These are phyloP conservation scores for Ceratobasidium sp. DNA, from an alignment of 1,284 basidiomycete genomes.

Conservation along the genomic window DNA sequence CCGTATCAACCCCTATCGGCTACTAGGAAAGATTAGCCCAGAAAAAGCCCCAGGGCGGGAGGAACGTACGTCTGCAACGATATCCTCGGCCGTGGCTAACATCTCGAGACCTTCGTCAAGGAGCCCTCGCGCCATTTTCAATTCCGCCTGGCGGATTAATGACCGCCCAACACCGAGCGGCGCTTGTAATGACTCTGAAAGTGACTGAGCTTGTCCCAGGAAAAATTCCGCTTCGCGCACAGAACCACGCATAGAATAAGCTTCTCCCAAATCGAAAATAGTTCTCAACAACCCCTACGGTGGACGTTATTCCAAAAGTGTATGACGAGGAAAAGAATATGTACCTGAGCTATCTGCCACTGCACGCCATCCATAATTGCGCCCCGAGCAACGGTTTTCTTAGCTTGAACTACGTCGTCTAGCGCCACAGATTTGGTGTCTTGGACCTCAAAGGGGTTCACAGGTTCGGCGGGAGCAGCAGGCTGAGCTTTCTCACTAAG, in stretches of 20 bases:
- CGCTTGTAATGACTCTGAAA: slow-evolving; percentile 73
- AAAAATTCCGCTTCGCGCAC: slow-evolving; percentile 86
- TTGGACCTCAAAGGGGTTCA: slow-evolving; percentile 69
- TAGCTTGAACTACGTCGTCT: neutral
- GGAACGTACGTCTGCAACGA: slow-evolving; percentile 49
- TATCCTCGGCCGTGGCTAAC: slow-evolving; percentile 62
- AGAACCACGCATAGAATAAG: slow-evolving; percentile 77
- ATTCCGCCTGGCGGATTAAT: slow-evolving; percentile 70
- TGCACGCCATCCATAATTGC: slow-evolving; percentile 68
- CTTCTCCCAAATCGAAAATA: slow-evolving; percentile 69
- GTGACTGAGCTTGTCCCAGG: slow-evolving; percentile 72
- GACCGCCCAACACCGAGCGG: slow-evolving; percentile 73
- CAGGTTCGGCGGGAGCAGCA: slow-evolving; percentile 53
- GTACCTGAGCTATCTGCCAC: slow-evolving; percentile 75
- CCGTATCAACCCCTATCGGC: slow-evolving; percentile 64
- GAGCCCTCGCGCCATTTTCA: slow-evolving; percentile 70
- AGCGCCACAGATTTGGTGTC: slow-evolving; percentile 50
- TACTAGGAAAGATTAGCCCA: slow-evolving; percentile 30
- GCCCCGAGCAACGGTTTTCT: slow-evolving; percentile 42
- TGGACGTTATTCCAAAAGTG: neutral
- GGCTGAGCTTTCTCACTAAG: slow-evolving; percentile 56
- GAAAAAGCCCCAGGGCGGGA: neutral
- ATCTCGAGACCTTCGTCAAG: slow-evolving; percentile 65
- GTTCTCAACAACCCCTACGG: slow-evolving; percentile 66
- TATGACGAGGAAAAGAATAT: slow-evolving; percentile 5